Evolutionary conservation across 257 asterid genomes (phyloP).

Genomic region (Solanum tacnaense): DNA sequence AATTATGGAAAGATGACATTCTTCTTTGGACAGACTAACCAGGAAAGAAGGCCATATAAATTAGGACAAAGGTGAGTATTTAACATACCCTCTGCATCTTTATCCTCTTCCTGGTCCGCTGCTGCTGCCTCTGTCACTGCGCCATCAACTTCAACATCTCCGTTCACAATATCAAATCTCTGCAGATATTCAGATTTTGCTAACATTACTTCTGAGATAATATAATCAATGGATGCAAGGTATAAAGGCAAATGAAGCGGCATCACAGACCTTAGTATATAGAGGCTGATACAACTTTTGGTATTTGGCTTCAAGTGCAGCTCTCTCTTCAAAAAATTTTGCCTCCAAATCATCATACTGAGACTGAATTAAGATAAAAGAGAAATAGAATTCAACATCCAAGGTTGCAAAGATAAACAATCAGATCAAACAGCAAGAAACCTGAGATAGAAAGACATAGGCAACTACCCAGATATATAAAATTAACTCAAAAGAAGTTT

Average conservation of each 20-base stretch:
- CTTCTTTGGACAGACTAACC: background rate
- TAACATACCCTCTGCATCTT: constrained; percentile 15
- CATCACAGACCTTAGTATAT: constrained; percentile 33
- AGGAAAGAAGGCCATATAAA: background rate
- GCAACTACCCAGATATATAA: background rate
- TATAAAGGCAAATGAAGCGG: background rate
- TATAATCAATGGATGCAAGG: background rate
- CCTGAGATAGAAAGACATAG: background rate
- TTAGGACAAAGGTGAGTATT: background rate
- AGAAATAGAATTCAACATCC: background rate
- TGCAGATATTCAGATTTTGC: background rate
- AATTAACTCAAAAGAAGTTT: background rate
- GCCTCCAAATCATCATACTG: constrained; percentile 58
- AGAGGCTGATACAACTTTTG: constrained; percentile 58
- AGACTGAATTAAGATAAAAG: constrained; percentile 18
- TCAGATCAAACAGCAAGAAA: background rate
- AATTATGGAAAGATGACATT: background rate
- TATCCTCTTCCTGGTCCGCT: background rate
- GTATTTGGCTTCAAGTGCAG: constrained; percentile 63
- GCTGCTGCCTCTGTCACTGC: background rate
- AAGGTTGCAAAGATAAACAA: background rate
- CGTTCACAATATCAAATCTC: constrained; percentile 14
- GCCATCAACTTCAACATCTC: constrained; percentile 23
- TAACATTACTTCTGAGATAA: background rate
- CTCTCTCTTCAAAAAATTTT: constrained; percentile 51